Conservation (phyloP, 73 alveolate species). For the Tetrahymena elliotti region DNA sequence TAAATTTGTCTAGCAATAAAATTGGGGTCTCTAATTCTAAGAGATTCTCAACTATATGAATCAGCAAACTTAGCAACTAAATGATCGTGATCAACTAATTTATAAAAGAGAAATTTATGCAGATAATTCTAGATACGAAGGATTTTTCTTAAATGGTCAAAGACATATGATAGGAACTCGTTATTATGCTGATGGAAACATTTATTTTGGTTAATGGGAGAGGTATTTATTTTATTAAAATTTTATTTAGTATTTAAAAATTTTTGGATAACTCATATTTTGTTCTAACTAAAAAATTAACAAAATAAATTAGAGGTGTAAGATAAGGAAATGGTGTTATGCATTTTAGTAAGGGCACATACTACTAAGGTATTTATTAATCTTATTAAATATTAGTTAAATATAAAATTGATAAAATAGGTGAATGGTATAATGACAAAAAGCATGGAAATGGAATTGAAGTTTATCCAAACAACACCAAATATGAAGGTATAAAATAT, state of each 20-base stretch:
- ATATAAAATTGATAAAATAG: not conserved
- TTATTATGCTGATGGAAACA: not conserved
- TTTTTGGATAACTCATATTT: not conserved
- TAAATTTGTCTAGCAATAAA: not conserved
- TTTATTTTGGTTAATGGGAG: not conserved
- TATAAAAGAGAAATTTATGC: not conserved
- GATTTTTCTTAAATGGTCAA: not conserved
- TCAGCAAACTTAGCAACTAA: not conserved
- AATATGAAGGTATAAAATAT: not conserved
- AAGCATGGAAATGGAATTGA: not conserved
- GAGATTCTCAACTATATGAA: not conserved
- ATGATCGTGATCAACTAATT: not conserved
- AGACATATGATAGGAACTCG: not conserved
- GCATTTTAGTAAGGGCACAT: not conserved
- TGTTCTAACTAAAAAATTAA: not conserved
- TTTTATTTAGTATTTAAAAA: not conserved
- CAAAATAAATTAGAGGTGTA: not conserved
- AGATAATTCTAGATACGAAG: not conserved
- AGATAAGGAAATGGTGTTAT: not conserved
- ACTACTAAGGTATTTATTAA: not conserved
- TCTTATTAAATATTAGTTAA: not conserved
- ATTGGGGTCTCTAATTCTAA: not conserved
- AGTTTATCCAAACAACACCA: not conserved
- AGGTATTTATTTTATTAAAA: not conserved
- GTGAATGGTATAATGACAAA: not conserved